Evolutionary conservation across 2,329 filamentous ascomycete genomes (phyloP).

Genomic region (Xylaria sp.): DNA sequence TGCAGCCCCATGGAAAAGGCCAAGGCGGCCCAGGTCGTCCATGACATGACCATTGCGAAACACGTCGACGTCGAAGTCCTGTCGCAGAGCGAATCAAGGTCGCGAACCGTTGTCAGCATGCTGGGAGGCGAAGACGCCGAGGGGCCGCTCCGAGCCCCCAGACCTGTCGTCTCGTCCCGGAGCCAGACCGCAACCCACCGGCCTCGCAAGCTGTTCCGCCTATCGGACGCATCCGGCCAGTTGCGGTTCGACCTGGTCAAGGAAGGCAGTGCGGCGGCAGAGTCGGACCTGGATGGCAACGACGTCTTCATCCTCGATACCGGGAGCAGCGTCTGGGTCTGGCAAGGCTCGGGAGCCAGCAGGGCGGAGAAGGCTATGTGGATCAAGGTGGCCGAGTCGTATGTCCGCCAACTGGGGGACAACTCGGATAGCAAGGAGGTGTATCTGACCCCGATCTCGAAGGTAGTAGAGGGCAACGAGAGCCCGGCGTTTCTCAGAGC

Average conservation of each 20-base stretch:
- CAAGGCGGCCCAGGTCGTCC: constrained; percentile 68
- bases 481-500: constrained; percentile 54
- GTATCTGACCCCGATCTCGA: constrained; percentile 55
- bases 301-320: constrained; percentile 67
- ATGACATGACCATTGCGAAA: constrained; percentile 66
- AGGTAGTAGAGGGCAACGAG: constrained; percentile 60
- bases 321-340: constrained; percentile 64
- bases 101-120: constrained; percentile 57
- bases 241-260: constrained; percentile 62
- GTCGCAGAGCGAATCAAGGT: constrained; percentile 60
- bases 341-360: constrained; percentile 64
- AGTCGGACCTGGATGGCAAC: constrained; percentile 55
- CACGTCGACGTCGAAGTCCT: constrained; percentile 67
- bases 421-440: constrained; percentile 37
- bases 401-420: constrained; percentile 48
- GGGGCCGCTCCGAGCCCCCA: constrained; percentile 24
- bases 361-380: constrained; percentile 61
- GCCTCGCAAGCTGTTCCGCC: constrained; percentile 57
- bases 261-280: constrained; percentile 50
- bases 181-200: constrained; percentile 24
- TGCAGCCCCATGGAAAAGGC: constrained; percentile 72
- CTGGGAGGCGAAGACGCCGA: constrained; percentile 50
- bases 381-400: constrained; percentile 61
- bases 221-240: constrained; percentile 63
- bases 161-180: constrained; percentile 23